These are phyloP conservation scores for Blastobotrys apis DNA, from an alignment of 1,139 yeast species.

Conservation along the genomic window DNA sequence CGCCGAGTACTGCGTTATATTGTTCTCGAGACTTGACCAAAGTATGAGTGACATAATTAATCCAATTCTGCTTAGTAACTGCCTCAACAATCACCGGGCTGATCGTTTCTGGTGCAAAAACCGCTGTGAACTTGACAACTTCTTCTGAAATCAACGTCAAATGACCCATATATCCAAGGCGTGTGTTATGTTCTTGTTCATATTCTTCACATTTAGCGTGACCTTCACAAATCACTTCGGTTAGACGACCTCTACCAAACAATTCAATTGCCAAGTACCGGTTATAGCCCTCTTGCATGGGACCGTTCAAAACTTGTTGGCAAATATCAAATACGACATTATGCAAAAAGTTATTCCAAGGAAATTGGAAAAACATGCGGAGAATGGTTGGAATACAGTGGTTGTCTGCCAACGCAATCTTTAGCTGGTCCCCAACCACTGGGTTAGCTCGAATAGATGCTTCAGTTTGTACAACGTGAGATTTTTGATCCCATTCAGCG, in stretches of 20 bases:
- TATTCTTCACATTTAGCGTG: conserved; percentile 71
- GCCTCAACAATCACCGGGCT: conserved; percentile 58
- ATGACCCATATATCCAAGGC: conserved; percentile 97
- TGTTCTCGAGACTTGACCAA: conserved; percentile 87
- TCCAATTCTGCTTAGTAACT: conserved; percentile 64
- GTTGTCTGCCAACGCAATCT: conserved; percentile 79
- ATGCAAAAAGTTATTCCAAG: conserved; percentile 97
- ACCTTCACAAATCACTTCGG: conserved; percentile 76
- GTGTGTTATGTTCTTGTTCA: conserved; percentile 53
- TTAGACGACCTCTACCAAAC: conserved; percentile 73
- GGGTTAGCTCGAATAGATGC: conserved; percentile 54
- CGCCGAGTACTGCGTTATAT: conserved; percentile 93
- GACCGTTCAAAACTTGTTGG: conserved; percentile 92
- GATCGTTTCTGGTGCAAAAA: conserved; percentile 59
- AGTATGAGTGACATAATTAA: conserved; percentile 74
- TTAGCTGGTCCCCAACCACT: conserved; percentile 85
- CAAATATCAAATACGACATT: conserved; percentile 96
- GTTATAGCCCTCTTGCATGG: conserved; percentile 90
- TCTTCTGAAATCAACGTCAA: conserved; percentile 93
- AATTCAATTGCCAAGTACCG: conserved; percentile 83
- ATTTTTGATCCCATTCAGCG: conserved; percentile 13
- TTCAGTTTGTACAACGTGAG: conserved; percentile 21
- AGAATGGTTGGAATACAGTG: conserved; percentile 73
- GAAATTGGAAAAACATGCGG: conserved; percentile 82
- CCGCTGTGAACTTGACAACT: conserved; percentile 85